Conservation (phyloP, 2,329 filamentous ascomycete genomes). For the Huntiella decipiens region DNA sequence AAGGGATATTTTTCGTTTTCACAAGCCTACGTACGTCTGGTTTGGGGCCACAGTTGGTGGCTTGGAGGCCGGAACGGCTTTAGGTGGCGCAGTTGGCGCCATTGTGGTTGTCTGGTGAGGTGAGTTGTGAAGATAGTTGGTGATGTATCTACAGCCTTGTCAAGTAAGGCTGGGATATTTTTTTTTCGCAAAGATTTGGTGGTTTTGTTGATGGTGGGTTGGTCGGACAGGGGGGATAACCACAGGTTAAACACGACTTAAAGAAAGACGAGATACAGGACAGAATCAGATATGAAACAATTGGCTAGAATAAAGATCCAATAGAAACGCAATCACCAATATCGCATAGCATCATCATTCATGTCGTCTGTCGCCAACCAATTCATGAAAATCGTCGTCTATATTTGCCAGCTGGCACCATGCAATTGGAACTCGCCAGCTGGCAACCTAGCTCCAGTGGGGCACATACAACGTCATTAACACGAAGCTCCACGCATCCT, state of each 20-base stretch:
- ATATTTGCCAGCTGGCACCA: slow-evolving; percentile 1
- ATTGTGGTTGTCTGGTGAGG: slow-evolving; percentile 1
- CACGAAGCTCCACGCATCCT: background rate
- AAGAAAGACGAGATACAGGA: background rate
- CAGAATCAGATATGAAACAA: background rate
- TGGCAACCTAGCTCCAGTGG: background rate
- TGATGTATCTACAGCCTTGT: slow-evolving; percentile 18
- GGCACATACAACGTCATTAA: slow-evolving; percentile 11
- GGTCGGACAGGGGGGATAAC: background rate
- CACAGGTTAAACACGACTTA: background rate
- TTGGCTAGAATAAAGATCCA: background rate
- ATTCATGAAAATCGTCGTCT: no score
- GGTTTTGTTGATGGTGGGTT: slow-evolving; percentile 1
- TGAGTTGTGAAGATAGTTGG: slow-evolving; percentile 15
- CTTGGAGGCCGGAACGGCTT: slow-evolving; percentile 20
- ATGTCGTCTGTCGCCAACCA: background rate
- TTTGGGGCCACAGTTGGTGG: slow-evolving; percentile 44
- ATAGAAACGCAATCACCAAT: background rate
- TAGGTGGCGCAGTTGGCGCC: slow-evolving; percentile 5
- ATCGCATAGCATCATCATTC: background rate
- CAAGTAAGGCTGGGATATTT: slow-evolving; percentile 10
- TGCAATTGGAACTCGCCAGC: no score
- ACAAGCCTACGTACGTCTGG: slow-evolving; percentile 42
- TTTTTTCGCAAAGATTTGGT: slow-evolving; percentile 5
- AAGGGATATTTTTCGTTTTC: background rate